These are phyloP conservation scores for Saccharomycopsis hybrid DNA, from an alignment of 1,139 yeast genomes.

Conservation along the genomic window DNA sequence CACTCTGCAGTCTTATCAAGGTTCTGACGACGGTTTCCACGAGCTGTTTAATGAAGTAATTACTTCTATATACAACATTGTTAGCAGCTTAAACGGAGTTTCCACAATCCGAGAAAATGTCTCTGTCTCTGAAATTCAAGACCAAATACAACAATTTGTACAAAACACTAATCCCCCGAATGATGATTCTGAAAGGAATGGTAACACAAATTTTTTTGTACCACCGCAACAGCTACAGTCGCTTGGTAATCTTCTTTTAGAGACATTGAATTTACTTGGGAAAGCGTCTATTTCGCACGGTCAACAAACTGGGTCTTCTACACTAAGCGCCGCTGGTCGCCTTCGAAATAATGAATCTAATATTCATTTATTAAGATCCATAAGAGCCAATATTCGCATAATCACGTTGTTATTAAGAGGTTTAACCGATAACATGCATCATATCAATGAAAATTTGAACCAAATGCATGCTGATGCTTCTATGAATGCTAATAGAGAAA, in stretches of 20 bases:
- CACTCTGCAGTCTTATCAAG: too few species aligned
- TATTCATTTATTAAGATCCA: constrained; percentile 6
- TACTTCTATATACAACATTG: constrained; percentile 2
- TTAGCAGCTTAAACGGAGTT: constrained; percentile 5
- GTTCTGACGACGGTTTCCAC: too few species aligned
- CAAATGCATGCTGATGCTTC: too few species aligned
- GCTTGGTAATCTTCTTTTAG: constrained; percentile 4
- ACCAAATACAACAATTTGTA: constrained; percentile 9
- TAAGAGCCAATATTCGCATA: constrained; percentile 1
- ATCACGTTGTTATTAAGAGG: constrained; percentile 1
- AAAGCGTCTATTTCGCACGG: constrained; percentile 1
- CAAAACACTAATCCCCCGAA: background rate
- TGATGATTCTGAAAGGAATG: background rate
- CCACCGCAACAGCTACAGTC: constrained; percentile 5
- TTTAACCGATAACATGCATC: constrained; percentile 1
- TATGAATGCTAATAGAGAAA: too few species aligned
- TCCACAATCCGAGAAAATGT: too few species aligned
- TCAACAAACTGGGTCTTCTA: background rate
- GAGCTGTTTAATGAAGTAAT: constrained; percentile 4
- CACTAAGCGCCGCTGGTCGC: too few species aligned
- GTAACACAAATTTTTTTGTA: too few species aligned
- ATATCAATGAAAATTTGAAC: constrained; percentile 2
- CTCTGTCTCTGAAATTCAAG: constrained; percentile 1
- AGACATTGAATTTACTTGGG: constrained; percentile 3
- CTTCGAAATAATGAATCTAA: too few species aligned